These are phyloP conservation scores for Talaromyces sp. DNA, from an alignment of 2,329 filamentous ascomycete genomes.

Conservation along the genomic window DNA sequence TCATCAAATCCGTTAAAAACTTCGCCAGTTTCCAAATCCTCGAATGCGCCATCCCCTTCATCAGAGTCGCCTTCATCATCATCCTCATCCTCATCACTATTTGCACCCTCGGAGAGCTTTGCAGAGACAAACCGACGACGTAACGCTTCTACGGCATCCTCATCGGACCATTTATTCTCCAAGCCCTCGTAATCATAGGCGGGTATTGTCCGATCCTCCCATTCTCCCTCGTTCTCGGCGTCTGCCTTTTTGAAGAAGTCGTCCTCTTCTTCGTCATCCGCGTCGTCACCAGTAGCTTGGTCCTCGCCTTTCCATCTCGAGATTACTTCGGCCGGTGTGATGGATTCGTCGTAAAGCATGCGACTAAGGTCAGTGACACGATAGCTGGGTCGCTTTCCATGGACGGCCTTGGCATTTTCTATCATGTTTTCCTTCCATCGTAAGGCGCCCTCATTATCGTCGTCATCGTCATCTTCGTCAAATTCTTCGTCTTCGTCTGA, in stretches of 20 bases:
- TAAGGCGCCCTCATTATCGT: constrained; percentile 65
- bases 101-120: constrained; percentile 55
- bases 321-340: constrained; percentile 71
- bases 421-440: constrained; percentile 87
- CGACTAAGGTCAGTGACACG: constrained; percentile 77
- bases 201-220: constrained; percentile 75
- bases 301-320: constrained; percentile 73
- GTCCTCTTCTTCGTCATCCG: constrained; percentile 60
- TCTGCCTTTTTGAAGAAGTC: constrained; percentile 58
- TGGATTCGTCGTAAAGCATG: constrained; percentile 78
- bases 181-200: constrained; percentile 73
- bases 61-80: constrained; percentile 50
- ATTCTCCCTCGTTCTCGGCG: constrained; percentile 41
- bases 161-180: constrained; percentile 77
- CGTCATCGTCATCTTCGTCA: constrained; percentile 47
- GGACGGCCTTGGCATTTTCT: constrained; percentile 66
- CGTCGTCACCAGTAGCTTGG: constrained; percentile 53
- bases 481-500: constrained; percentile 42
- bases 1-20: constrained; percentile 53
- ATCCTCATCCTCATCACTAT: constrained; percentile 52
- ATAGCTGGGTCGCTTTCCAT: constrained; percentile 65
- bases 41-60: constrained; percentile 73
- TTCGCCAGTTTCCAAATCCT: constrained; percentile 78
- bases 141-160: constrained; percentile 70
- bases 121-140: constrained; percentile 70